These are phyloP conservation scores for Botrytis hyacinthi DNA, from an alignment of 2,329 filamentous ascomycete genomes.

Conservation along the genomic window DNA sequence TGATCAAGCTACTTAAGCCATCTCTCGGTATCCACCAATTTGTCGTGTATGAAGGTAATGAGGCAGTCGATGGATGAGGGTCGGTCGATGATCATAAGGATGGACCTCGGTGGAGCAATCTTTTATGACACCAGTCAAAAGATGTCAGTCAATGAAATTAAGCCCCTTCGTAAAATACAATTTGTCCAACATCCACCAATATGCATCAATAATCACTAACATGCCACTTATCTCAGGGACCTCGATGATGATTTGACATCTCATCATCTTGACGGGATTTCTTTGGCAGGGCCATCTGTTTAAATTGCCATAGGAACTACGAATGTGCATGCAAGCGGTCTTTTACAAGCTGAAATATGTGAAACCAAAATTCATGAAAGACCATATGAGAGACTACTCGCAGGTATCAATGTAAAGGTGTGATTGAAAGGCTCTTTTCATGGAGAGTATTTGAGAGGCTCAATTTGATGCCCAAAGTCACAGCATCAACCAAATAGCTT, in stretches of 20 bases:
- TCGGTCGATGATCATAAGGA: slow-evolving; percentile 60
- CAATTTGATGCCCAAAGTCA: not conserved
- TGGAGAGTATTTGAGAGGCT: not conserved
- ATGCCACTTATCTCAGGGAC: not conserved
- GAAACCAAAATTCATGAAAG: not conserved
- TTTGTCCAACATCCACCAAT: slow-evolving; percentile 31
- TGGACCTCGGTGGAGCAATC: not conserved
- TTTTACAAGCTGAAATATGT: not conserved
- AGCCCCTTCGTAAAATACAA: not conserved
- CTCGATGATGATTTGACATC: not conserved
- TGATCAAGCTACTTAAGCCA: not conserved
- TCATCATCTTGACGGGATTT: not conserved
- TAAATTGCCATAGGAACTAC: not conserved
- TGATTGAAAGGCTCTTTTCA: not conserved
- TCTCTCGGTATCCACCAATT: slow-evolving; percentile 39
- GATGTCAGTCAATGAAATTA: not conserved
- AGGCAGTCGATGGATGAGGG: slow-evolving; percentile 59
- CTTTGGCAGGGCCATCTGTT: not conserved
- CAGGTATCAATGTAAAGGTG: not conserved
- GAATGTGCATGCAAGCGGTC: not conserved
- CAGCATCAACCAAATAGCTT: not conserved
- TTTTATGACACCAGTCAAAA: not conserved
- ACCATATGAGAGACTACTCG: not conserved
- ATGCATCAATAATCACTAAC: not conserved
- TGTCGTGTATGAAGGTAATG: slow-evolving; percentile 38